Conservation (phyloP, 306 rosid species). For the Mimosa pudica region DNA sequence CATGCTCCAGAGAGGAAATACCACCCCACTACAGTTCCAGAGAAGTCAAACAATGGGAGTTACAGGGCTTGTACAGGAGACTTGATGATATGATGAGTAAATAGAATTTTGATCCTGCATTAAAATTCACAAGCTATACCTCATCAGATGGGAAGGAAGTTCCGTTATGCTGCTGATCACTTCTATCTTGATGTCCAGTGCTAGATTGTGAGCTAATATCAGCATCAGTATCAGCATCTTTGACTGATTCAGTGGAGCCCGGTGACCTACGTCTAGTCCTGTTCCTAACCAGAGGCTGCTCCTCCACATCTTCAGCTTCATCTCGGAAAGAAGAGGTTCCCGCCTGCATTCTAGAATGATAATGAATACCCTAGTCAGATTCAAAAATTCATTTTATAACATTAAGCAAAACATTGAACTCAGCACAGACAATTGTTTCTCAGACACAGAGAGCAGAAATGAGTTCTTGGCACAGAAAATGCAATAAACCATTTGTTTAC, state of each 20-base stretch:
- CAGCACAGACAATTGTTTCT: not conserved
- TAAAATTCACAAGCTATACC: constrained; percentile 47
- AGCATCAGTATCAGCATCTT: constrained; percentile 43
- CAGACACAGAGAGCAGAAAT: not conserved
- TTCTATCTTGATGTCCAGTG: constrained; percentile 39
- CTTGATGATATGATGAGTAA: not conserved
- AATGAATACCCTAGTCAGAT: constrained; percentile 34
- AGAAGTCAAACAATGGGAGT: constrained; percentile 27
- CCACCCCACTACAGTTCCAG: constrained; percentile 89
- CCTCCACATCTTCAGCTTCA: constrained; percentile 62
- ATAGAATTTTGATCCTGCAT: constrained; percentile 15
- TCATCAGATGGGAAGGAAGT: constrained; percentile 58
- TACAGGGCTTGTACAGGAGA: constrained; percentile 12
- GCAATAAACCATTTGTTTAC: not conserved
- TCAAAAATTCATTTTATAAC: no score
- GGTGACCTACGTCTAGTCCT: constrained; percentile 48
- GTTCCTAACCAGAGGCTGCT: constrained; percentile 63
- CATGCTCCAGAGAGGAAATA: constrained; percentile 92
- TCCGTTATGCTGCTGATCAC: constrained; percentile 40
- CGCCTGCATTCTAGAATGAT: constrained; percentile 52
- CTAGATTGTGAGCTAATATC: constrained; percentile 50
- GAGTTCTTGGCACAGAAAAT: not conserved
- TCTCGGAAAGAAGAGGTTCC: constrained; percentile 60
- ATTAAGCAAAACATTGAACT: not conserved
- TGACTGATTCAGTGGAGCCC: constrained; percentile 48